phyloP scores from a whole-genome alignment of 495 filamentous ascomycete species.

The Letharia lupina region DNA sequence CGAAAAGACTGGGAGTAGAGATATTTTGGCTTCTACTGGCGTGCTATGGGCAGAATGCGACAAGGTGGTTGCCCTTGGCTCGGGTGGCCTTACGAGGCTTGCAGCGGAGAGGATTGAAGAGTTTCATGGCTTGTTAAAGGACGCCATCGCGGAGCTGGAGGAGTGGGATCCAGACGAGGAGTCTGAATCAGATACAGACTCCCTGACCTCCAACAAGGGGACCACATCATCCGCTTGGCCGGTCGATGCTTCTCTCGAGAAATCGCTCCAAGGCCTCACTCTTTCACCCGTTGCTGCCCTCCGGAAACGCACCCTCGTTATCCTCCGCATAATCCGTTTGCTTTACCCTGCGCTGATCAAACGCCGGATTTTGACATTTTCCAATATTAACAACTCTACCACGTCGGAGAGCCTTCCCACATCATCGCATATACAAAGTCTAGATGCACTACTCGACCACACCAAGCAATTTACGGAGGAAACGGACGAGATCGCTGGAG shows the following conservation, averaged over 20 bases:
- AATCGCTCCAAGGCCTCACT: not conserved
- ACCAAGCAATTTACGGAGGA: conserved; percentile 36
- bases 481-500: conserved; percentile 43
- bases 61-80: conserved; percentile 49
- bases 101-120: conserved; percentile 54
- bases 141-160: conserved; percentile 75
- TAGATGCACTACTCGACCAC: conserved; percentile 27
- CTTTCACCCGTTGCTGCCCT: not conserved
- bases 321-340: conserved; percentile 15
- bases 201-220: conserved; percentile 20
- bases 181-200: conserved; percentile 40
- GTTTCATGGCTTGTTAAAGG: conserved; percentile 62
- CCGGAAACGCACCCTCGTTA: conserved; percentile 5
- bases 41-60: conserved; percentile 62
- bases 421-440: conserved; percentile 2
- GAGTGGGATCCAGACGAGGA: conserved; percentile 65
- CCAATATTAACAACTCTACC: conserved; percentile 14
- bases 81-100: conserved; percentile 56
- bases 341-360: conserved; percentile 24
- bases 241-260: not conserved
- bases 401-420: conserved; percentile 7
- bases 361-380: conserved; percentile 23
- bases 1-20: conserved; percentile 26
- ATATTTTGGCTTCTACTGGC: conserved; percentile 32
- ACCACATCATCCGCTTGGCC: conserved; percentile 15